Base-by-base conservation (phyloP, 495 filamentous ascomycete species). In the Aspergillus biplanus region DNA sequence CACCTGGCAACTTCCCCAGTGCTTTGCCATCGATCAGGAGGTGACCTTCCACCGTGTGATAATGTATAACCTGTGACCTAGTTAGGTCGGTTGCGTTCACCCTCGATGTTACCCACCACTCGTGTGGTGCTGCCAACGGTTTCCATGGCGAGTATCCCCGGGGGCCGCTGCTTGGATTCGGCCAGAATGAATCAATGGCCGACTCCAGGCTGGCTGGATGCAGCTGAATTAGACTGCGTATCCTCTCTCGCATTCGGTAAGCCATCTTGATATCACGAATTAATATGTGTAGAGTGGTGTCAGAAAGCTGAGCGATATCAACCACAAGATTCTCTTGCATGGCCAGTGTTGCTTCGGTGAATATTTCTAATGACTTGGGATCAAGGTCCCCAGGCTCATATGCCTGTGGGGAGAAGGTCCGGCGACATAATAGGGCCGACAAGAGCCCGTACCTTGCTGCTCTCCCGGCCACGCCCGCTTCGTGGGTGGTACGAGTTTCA, bases 1-100 rank as follows among this genome's bases (percentile, higher is more conserved):
- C 63, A 13, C 33, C 18, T 1, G 86, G 86, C 0, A 87, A 72
- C 32, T 83, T 79, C 5, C 76, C 73, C 7, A 89, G 59, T 0
- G 83, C 80, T 5, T 68, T 59, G 0, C 85, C 86, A 58, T 88
- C 75, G 6, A 89, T 75, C 12, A 89, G 74, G 2, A 90, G 75
- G 56, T 80, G 73, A 1, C 86, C 86, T 7, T 78, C 82, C 13
- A 89, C 69, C 0, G 86, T 39, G 67, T 88, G 85, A 66, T 80
- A 85, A 27, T 81, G 76, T 5, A 87, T 73, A 1, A 44, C 34
- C 42, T 69, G 71, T 0, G 55, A 12, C 8, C 61, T 16, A 15
- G 56, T 65, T 5, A n/a, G 18, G 5, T 48, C 33, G 12, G 56
- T 67, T 13, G 61, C 67, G 52, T 37, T 16, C 12, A 62, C 54